Base-by-base conservation (phyloP, 352 stramenopile genomes). In the Phytophthora sojae region DNA sequence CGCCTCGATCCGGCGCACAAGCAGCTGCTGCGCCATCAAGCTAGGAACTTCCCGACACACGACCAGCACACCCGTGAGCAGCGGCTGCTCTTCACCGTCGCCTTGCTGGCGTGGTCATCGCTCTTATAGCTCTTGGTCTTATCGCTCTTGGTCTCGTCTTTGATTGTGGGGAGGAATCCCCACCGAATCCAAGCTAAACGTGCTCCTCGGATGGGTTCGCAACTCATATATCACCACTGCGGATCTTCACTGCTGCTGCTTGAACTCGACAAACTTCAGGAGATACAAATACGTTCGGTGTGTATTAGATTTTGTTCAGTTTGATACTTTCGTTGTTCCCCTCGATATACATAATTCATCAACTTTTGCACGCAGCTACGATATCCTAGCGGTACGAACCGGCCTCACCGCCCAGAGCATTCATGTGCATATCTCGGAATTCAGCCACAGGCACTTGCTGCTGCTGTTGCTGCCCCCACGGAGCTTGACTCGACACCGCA, bases 361-460 rank as follows among this genome's bases (percentile, higher is more conserved):
- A 0, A 30, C 3, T 0, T 30, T 6, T 6, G 3, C 3, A 6
- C 6, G 26, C 26, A 30, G 26, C 26, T 30, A 30, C 26, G 4
- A 9, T 21, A 21, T 3, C 42, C 39, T 63, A 72, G 60, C 61
- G 54, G 50, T 69, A 74, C 14, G 49, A 59, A 37, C 30, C 29
- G n/a, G 39, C 12, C 1, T 71, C 63, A 7, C 72, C 62, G 17
- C 69, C 56, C 1, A 77, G 30, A 1, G 77, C 77, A 42, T 65
- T 77, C 52, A 71, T 42, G 39, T 80, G 68, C 68, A 80, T 69
- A 29, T 77, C 73, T 19, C 50, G 64, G 30, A 80, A 77, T n/a
- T 75, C 73, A 7, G 61, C 3, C 52, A 67, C 47, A n/a, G 64
- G 60, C 3, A 71, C 25, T 61, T 72, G 67, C 8, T 70, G 51